Conservation (phyloP, 2,329 filamentous ascomycete species). For the Hypoxylon sp. region DNA sequence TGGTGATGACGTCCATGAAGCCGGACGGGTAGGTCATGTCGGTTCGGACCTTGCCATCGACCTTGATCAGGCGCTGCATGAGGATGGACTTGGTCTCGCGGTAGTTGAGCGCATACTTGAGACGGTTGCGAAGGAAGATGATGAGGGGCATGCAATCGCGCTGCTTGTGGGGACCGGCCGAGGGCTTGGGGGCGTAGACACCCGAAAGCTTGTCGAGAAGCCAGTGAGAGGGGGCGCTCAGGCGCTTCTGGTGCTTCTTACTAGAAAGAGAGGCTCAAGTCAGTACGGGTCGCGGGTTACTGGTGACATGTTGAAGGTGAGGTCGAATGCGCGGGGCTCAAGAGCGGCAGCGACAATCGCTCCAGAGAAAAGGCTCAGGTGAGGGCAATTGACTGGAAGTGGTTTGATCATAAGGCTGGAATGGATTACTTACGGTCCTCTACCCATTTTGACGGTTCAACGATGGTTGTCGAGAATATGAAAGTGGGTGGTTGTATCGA, state of each 20-base stretch:
- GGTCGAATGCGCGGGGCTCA: slow-evolving; percentile 1
- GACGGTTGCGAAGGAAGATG: slow-evolving; percentile 94
- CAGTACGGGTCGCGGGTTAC: slow-evolving; percentile 36
- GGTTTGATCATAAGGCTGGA: neutral
- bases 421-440: slow-evolving; percentile 60
- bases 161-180: slow-evolving; percentile 96
- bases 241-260: slow-evolving; percentile 99
- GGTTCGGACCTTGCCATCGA: slow-evolving; percentile 99
- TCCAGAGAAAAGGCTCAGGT: neutral
- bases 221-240: slow-evolving; percentile 99
- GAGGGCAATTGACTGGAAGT: neutral
- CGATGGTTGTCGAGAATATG: slow-evolving; percentile 47
- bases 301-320: neutral
- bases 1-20: slow-evolving; percentile 99
- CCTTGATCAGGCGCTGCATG: slow-evolving; percentile 99
- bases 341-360: neutral
- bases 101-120: slow-evolving; percentile 99
- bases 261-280: slow-evolving; percentile 55
- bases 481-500: slow-evolving; percentile 38
- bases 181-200: slow-evolving; percentile 76
- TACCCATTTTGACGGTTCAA: slow-evolving; percentile 54
- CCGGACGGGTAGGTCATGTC: slow-evolving; percentile 96
- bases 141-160: slow-evolving; percentile 98
- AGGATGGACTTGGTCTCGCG: slow-evolving; percentile 97
- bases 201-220: slow-evolving; percentile 99